These are phyloP conservation scores for Leptographium wingfieldii DNA, from an alignment of 2,329 filamentous ascomycete species.

Conservation along the genomic window DNA sequence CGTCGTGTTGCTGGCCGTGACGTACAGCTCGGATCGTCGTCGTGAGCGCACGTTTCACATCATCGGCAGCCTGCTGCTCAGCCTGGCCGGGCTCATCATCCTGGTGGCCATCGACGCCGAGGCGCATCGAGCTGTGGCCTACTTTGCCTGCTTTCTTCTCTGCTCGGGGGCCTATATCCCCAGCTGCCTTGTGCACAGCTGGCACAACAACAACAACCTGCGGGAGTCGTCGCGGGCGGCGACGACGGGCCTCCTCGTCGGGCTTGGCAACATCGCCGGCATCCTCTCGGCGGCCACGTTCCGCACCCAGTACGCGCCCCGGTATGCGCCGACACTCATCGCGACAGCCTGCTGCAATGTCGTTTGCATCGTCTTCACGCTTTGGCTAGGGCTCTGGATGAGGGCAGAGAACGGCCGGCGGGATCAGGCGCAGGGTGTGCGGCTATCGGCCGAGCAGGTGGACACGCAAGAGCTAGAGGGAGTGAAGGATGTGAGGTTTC, in stretches of 20 bases:
- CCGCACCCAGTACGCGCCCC: slow-evolving; percentile 11
- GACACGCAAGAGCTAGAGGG: slow-evolving; percentile 1
- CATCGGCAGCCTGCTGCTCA: slow-evolving; percentile 1
- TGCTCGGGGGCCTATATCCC: slow-evolving; percentile 11
- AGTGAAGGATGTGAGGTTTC: background rate
- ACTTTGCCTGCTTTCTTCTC: slow-evolving; percentile 9
- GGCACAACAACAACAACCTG: slow-evolving; percentile 14
- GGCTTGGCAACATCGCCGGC: slow-evolving; percentile 14
- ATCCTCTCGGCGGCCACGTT: slow-evolving; percentile 11
- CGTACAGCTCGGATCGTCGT: slow-evolving; percentile 11
- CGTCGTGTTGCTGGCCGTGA: slow-evolving; percentile 7
- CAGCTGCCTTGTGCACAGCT: slow-evolving; percentile 10
- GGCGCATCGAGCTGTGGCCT: slow-evolving; percentile 10
- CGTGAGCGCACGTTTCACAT: slow-evolving; percentile 13
- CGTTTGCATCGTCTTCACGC: background rate
- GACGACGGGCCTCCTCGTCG: slow-evolving; percentile 11
- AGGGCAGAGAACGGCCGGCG: background rate
- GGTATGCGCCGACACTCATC: slow-evolving; percentile 4
- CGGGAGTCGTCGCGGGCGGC: slow-evolving; percentile 14
- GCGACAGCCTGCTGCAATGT: background rate
- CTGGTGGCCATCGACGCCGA: slow-evolving; percentile 8
- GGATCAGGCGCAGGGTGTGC: background rate
- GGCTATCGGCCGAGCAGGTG: background rate
- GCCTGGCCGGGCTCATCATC: slow-evolving; percentile 6
- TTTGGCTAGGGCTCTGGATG: background rate